A percentile compares a stretch with the other conserved stretches of the same genome.
These are phyloP conservation scores for Spinacia oleracea DNA, from an alignment of 179 eudicot species.

Conservation along the genomic window DNA sequence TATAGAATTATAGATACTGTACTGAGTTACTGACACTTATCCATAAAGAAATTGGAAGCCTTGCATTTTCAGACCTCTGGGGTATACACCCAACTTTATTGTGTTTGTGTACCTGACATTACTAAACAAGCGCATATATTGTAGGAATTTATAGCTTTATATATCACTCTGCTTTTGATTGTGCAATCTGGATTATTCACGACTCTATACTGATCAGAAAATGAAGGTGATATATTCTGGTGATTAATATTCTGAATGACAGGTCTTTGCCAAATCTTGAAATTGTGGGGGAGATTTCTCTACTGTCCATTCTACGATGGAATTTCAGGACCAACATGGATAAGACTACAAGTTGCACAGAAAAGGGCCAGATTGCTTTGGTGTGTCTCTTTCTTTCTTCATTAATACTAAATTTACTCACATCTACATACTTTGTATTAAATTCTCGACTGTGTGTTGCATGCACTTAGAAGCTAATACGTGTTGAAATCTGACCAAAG, in stretches of 20 bases:
- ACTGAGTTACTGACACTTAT: neutral
- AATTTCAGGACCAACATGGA: slow-evolving; percentile 76
- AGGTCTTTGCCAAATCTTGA: slow-evolving; percentile 83
- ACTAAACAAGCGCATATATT: slow-evolving; percentile 9
- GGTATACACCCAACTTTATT: neutral
- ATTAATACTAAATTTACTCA: neutral
- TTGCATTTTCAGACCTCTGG: neutral
- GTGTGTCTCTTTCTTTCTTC: slow-evolving; percentile 36
- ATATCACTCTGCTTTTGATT: slow-evolving; percentile 8
- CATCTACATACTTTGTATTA: neutral
- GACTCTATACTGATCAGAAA: neutral
- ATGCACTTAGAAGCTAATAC: neutral
- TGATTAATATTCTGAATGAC: slow-evolving; percentile 22
- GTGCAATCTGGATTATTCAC: neutral
- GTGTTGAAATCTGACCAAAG: neutral
- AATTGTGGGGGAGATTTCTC: slow-evolving; percentile 53
- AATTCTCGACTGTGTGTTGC: neutral
- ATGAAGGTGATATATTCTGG: slow-evolving; percentile 10
- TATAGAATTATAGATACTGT: neutral
- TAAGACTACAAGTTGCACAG: slow-evolving; percentile 63
- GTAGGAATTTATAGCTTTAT: neutral
- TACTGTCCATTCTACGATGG: slow-evolving; percentile 76
- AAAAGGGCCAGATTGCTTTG: slow-evolving; percentile 65
- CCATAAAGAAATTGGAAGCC: neutral
- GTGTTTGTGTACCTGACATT: neutral